Percentiles rank a stretch among this genome's conserved stretches.
These are phyloP conservation scores for Fusarium sp. DNA, from an alignment of 2,329 filamentous ascomycete species.

Conservation along the genomic window DNA sequence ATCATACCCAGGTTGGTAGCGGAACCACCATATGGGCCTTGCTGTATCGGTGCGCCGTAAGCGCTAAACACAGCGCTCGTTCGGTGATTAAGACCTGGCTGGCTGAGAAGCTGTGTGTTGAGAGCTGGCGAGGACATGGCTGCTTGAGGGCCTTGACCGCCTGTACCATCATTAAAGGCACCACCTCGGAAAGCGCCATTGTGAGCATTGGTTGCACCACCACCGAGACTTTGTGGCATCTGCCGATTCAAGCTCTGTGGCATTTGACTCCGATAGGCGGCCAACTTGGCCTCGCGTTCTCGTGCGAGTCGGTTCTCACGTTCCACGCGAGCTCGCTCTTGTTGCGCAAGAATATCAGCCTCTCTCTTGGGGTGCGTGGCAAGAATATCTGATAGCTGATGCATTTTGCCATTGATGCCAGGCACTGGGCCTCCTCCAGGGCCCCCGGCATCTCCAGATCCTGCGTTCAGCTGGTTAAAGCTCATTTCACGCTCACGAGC, in stretches of 20 bases:
- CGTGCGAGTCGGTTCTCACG: constrained; percentile 55
- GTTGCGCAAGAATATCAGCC: constrained; percentile 54
- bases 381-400: constrained; percentile 70
- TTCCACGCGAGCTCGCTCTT: constrained; percentile 56
- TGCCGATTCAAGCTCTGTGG: constrained; percentile 54
- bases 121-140: constrained; percentile 45
- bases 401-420: constrained; percentile 54
- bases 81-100: constrained; percentile 40
- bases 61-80: constrained; percentile 49
- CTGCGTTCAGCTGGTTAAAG: constrained; percentile 45
- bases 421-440: constrained; percentile 16
- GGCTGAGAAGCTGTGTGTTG: constrained; percentile 42
- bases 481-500: constrained; percentile 70
- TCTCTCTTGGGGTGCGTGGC: constrained; percentile 57
- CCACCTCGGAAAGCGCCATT: constrained; percentile 64
- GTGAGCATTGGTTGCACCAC: constrained; percentile 37
- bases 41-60: constrained; percentile 46
- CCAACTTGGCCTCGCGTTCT: constrained; percentile 62
- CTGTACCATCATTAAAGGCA: constrained; percentile 66
- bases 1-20: constrained; percentile 36
- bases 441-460: constrained; percentile 1
- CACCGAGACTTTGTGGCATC: constrained; percentile 1
- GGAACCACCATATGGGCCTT: constrained; percentile 41
- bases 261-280: constrained; percentile 62
- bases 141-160: constrained; percentile 50